A percentile compares a stretch with the other conserved stretches of the same genome.
phyloP scores from a whole-genome alignment of 2,329 filamentous ascomycete species.

The Verticillium klebahnii region DNA sequence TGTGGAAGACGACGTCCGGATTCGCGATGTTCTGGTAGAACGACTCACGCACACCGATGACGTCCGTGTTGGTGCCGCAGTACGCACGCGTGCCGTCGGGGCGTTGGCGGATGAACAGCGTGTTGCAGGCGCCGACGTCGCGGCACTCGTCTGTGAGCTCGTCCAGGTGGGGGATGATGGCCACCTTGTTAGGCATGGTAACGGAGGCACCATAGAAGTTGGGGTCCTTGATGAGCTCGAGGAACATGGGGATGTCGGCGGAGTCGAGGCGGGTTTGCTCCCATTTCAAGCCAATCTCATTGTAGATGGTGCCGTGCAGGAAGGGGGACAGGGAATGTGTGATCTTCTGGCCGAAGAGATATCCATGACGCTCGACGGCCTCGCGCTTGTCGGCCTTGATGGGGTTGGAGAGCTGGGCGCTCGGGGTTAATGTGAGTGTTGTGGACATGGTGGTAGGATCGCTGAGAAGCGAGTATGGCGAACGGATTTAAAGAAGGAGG shows the following conservation, averaged over 20 bases:
- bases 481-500: not conserved
- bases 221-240: constrained; percentile 48
- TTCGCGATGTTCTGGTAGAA: constrained; percentile 53
- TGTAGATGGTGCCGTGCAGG: constrained; percentile 50
- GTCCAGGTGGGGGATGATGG: constrained; percentile 69
- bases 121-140: constrained; percentile 76
- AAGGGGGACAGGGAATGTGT: constrained; percentile 50
- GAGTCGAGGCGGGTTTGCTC: constrained; percentile 49
- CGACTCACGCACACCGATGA: constrained; percentile 70
- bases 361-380: constrained; percentile 39
- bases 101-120: constrained; percentile 59
- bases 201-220: constrained; percentile 67
- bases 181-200: constrained; percentile 81
- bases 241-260: constrained; percentile 41
- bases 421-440: not conserved
- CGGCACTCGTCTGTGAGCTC: constrained; percentile 67
- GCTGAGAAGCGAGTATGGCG: not conserved
- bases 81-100: constrained; percentile 44
- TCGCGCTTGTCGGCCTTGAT: not conserved
- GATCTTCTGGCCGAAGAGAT: constrained; percentile 55
- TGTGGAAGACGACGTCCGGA: constrained; percentile 43
- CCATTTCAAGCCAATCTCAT: constrained; percentile 45
- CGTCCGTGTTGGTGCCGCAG: constrained; percentile 78
- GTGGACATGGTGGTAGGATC: not conserved
- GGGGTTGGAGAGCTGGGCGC: not conserved